These are phyloP conservation scores for Neopestalotiopsis sp. DNA, from an alignment of 2,329 filamentous ascomycete species.

Conservation along the genomic window DNA sequence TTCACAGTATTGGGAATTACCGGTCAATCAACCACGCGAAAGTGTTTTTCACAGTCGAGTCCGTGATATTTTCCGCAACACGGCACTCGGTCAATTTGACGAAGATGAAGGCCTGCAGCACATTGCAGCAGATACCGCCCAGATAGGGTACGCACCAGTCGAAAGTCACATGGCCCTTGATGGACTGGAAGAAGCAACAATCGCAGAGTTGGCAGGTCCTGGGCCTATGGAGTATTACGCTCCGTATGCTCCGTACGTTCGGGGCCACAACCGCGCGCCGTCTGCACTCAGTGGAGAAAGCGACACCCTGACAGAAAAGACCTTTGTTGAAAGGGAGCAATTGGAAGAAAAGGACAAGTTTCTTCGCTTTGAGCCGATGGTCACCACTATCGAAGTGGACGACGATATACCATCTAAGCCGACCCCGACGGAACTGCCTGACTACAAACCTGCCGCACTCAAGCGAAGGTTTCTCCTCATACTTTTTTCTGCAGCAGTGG, in stretches of 20 bases:
- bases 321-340: not conserved
- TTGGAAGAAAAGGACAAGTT: slow-evolving; percentile 13
- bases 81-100: slow-evolving; percentile 5
- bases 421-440: not conserved
- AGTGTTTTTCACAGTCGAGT: slow-evolving; percentile 16
- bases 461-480: slow-evolving; percentile 1
- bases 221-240: slow-evolving; percentile 18
- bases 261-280: slow-evolving; percentile 15
- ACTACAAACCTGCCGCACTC: slow-evolving; percentile 11
- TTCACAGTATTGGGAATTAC: slow-evolving; percentile 5
- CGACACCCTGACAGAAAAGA: slow-evolving; percentile 16
- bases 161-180: not conserved
- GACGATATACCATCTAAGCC: not conserved
- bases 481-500: not conserved
- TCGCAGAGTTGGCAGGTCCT: slow-evolving; percentile 16
- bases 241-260: slow-evolving; percentile 20
- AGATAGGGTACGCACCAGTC: slow-evolving; percentile 6
- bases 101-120: slow-evolving; percentile 3
- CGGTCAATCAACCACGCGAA: not conserved
- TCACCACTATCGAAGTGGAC: slow-evolving; percentile 10
- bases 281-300: slow-evolving; percentile 19
- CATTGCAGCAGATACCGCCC: not conserved
- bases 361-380: not conserved
- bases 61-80: slow-evolving; percentile 14
- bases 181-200: slow-evolving; percentile 13